Conservation (phyloP, 2,329 filamentous ascomycete genomes). For the Botrytis porri region DNA sequence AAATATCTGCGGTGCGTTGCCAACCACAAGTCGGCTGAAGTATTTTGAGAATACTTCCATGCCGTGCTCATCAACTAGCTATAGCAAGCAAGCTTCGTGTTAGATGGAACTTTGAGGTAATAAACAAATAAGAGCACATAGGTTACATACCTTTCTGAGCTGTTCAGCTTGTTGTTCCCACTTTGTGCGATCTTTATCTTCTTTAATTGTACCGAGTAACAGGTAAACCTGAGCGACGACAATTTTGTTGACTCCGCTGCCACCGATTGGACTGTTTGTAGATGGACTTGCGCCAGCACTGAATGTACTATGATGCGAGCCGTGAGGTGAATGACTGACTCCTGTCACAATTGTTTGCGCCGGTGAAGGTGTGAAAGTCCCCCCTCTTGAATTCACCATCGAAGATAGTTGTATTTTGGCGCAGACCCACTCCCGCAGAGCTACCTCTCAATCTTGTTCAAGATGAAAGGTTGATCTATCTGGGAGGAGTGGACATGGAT, state of each 20-base stretch:
- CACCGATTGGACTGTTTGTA: constrained; percentile 44
- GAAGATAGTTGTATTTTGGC: constrained; percentile 38
- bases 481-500: constrained; percentile 36
- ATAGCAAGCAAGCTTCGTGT: constrained; percentile 1
- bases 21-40: constrained; percentile 86
- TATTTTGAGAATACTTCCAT: constrained; percentile 99
- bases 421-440: constrained; percentile 39
- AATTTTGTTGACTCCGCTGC: constrained; percentile 78
- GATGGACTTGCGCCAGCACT: constrained; percentile 39
- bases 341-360: constrained; percentile 40
- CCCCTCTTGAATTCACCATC: constrained; percentile 41
- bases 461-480: constrained; percentile 38
- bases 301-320: constrained; percentile 47
- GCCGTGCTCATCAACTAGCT: constrained; percentile 96
- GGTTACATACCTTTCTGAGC: constrained; percentile 73
- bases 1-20: constrained; percentile 91
- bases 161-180: constrained; percentile 90
- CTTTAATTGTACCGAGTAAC: constrained; percentile 88
- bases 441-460: constrained; percentile 37
- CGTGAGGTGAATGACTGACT: constrained; percentile 39
- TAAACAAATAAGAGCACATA: background rate
- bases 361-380: constrained; percentile 40
- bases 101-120: constrained; percentile 16
- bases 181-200: constrained; percentile 87
- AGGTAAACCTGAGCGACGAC: constrained; percentile 94